Conservation (phyloP, 2,329 filamentous ascomycete species). For the Trichoderma endophyticum region DNA sequence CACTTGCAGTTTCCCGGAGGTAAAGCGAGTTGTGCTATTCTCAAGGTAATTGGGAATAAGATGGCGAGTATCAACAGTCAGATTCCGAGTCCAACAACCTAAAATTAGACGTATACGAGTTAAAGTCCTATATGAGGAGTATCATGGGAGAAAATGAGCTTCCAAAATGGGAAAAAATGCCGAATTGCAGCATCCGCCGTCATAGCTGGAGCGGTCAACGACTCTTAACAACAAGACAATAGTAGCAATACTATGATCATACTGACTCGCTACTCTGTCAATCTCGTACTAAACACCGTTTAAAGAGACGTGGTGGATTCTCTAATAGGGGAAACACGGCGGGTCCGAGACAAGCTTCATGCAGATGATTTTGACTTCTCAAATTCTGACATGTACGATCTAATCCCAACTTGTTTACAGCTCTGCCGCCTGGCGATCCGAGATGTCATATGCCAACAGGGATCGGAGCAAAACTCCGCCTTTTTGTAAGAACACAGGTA, state of each 20-base stretch:
- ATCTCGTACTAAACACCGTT: not conserved
- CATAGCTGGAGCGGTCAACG: no score
- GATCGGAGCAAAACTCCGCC: not conserved
- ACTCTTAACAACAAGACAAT: no score
- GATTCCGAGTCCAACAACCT: not conserved
- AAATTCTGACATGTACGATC: not conserved
- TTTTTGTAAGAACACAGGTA: not conserved
- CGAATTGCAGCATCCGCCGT: no score
- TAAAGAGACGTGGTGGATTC: not conserved
- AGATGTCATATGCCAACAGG: not conserved
- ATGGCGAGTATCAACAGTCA: accelerated
- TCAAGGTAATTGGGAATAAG: not conserved
- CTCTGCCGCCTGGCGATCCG: not conserved
- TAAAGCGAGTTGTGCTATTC: not conserved
- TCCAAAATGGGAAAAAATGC: no score
- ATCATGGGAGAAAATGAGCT: no score
- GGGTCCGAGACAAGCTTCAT: not conserved
- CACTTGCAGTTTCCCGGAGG: not conserved
- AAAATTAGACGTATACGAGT: not conserved
- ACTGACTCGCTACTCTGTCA: no score
- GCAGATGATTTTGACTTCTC: not conserved
- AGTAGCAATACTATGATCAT: no score
- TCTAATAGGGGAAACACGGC: not conserved
- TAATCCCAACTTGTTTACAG: not conserved
- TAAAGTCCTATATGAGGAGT: no score